Conservation (phyloP, 2,329 filamentous ascomycete genomes). For the Cladobotryum protrusum region DNA sequence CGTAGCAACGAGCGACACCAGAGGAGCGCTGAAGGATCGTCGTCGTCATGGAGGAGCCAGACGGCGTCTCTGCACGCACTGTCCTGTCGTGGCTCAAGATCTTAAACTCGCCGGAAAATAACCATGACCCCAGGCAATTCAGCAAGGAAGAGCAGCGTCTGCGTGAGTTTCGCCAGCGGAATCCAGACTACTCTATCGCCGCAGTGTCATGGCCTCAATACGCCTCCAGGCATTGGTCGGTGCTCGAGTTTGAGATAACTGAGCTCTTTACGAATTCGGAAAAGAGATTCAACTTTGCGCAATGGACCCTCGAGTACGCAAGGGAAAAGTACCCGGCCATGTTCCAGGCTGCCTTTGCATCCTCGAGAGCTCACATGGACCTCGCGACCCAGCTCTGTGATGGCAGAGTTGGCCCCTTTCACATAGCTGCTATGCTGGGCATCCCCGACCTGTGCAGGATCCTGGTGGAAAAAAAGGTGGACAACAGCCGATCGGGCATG, state of each 20-base stretch:
- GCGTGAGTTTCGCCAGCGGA: constrained; percentile 16
- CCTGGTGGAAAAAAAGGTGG: constrained; percentile 18
- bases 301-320: constrained; percentile 32
- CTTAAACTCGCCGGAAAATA: constrained; percentile 4
- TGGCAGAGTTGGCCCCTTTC: constrained; percentile 24
- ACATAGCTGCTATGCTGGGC: constrained; percentile 29
- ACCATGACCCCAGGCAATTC: constrained; percentile 19
- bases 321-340: constrained; percentile 22
- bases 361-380: constrained; percentile 19
- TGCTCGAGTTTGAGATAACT: constrained; percentile 20
- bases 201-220: constrained; percentile 22
- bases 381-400: constrained; percentile 26
- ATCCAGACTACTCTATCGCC: constrained; percentile 22
- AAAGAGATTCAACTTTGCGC: constrained; percentile 26
- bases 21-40: too few relatives aligned
- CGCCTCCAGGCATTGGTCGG: constrained; percentile 23
- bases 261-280: constrained; percentile 21
- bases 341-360: constrained; percentile 8
- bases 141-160: constrained; percentile 19
- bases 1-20: too few relatives aligned
- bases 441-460: constrained; percentile 23
- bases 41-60: too few relatives aligned
- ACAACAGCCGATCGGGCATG: constrained; percentile 17
- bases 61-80: not conserved
- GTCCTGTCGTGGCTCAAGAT: constrained; percentile 4